These are phyloP conservation scores for Kodamaea fukazawae DNA, from an alignment of 805 yeast species.

Conservation along the genomic window DNA sequence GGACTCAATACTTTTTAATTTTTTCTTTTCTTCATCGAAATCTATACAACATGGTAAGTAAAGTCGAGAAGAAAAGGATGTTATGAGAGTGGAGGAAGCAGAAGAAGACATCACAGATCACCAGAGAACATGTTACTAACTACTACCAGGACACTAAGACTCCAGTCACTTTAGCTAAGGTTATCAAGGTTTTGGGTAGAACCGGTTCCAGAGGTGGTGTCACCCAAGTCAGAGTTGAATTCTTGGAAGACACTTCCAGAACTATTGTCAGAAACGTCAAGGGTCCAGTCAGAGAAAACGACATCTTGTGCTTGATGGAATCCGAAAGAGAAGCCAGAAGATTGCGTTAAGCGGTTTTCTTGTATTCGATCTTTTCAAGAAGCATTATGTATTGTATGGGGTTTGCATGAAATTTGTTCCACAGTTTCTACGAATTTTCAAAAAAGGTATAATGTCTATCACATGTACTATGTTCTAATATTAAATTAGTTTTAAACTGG, in stretches of 20 bases:
- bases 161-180: slow-evolving; percentile 99
- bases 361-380: too few relatives aligned
- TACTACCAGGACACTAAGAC: slow-evolving; percentile 53
- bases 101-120: not conserved
- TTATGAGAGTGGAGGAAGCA: not conserved
- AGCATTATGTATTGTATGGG: not conserved
- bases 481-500: too few relatives aligned
- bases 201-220: slow-evolving; percentile 99
- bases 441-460: too few relatives aligned
- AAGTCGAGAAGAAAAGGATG: slow-evolving; percentile 12
- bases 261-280: slow-evolving; percentile 96
- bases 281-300: slow-evolving; percentile 97
- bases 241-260: slow-evolving; percentile 92
- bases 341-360: slow-evolving; percentile 59
- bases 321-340: slow-evolving; percentile 99
- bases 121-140: too few relatives aligned
- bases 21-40: slow-evolving; percentile 14
- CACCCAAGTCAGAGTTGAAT: slow-evolving; percentile 97
- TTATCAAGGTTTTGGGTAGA: slow-evolving; percentile 98
- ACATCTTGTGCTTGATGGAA: slow-evolving; percentile 98
- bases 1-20: slow-evolving; percentile 4
- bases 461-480: too few relatives aligned
- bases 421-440: too few relatives aligned
- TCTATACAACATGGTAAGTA: slow-evolving; percentile 22
- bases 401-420: not conserved